These are phyloP conservation scores for Panellus pusillus DNA, from an alignment of 768 basidiomycete species.

Conservation along the genomic window DNA sequence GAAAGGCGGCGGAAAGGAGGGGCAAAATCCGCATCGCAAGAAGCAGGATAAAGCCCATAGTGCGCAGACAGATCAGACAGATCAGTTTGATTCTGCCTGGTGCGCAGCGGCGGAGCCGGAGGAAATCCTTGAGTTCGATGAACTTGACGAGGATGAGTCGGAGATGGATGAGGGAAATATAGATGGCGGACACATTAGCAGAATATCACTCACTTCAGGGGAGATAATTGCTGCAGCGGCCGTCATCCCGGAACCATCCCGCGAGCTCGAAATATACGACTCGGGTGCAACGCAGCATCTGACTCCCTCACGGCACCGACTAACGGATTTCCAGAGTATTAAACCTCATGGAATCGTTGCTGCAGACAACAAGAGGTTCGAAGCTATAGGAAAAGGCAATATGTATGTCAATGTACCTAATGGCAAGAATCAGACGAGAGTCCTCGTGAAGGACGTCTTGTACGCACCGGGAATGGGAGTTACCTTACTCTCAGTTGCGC, in stretches of 20 bases:
- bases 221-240: not conserved
- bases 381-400: slow-evolving; percentile 33
- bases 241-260: not conserved
- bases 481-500: slow-evolving; percentile 32
- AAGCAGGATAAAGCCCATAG: slow-evolving; percentile 6
- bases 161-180: not conserved
- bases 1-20: slow-evolving; percentile 37
- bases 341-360: slow-evolving; percentile 27
- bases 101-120: not conserved
- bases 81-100: slow-evolving; percentile 7
- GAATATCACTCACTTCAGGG: slow-evolving; percentile 1
- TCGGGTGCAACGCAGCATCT: slow-evolving; percentile 36
- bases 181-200: not conserved
- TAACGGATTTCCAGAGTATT: slow-evolving; percentile 31
- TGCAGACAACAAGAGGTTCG: slow-evolving; percentile 28
- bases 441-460: slow-evolving; percentile 31
- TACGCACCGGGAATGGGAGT: slow-evolving; percentile 31
- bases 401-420: slow-evolving; percentile 28
- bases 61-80: not conserved
- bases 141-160: not conserved
- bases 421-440: slow-evolving; percentile 16
- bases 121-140: slow-evolving; percentile 1
- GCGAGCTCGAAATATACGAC: slow-evolving; percentile 33
- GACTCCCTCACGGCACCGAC: slow-evolving; percentile 30
- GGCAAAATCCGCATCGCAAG: slow-evolving; percentile 28